phyloP scores from a whole-genome alignment of 495 filamentous ascomycete species.

The Tetracladium setigerum region DNA sequence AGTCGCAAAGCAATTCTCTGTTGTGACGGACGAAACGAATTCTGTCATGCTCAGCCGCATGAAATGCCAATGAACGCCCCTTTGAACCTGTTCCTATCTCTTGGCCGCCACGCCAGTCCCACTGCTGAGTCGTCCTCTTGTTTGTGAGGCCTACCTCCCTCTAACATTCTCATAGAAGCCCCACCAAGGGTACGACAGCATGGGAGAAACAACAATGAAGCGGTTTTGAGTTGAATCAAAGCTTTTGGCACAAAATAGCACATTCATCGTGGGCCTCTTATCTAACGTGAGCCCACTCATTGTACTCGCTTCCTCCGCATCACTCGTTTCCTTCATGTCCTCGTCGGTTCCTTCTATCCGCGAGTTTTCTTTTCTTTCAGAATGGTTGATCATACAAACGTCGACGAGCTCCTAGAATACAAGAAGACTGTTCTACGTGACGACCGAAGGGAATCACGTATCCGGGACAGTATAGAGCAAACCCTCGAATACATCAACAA shows the following conservation, averaged over 20 bases:
- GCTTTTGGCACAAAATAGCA: neutral
- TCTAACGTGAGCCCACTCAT: neutral
- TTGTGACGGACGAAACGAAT: no score
- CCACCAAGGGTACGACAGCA: conserved; percentile 2
- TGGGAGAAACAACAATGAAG: neutral
- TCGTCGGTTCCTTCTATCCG: neutral
- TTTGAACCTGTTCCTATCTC: no score
- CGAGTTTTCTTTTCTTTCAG: neutral
- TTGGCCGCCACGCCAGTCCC: no score
- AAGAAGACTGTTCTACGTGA: conserved; percentile 10
- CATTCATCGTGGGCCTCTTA: neutral
- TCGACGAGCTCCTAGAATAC: conserved; percentile 11
- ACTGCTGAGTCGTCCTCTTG: no score
- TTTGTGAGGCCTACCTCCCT: no score
- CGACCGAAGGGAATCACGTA: conserved; percentile 5
- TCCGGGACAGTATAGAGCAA: conserved; percentile 10
- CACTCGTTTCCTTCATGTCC: neutral
- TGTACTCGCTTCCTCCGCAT: neutral
- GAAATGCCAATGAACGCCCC: no score
- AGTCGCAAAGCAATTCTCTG: no score
- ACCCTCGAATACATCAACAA: conserved; percentile 10
- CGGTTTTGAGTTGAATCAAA: conserved; percentile 8
- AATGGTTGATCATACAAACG: conserved; percentile 8
- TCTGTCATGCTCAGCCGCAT: no score
- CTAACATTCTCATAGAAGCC: neutral